A percentile compares a stretch with the other conserved stretches of the same genome.
Conservation (phyloP, 2,329 filamentous ascomycete genomes). For the Penicillium sp. region DNA sequence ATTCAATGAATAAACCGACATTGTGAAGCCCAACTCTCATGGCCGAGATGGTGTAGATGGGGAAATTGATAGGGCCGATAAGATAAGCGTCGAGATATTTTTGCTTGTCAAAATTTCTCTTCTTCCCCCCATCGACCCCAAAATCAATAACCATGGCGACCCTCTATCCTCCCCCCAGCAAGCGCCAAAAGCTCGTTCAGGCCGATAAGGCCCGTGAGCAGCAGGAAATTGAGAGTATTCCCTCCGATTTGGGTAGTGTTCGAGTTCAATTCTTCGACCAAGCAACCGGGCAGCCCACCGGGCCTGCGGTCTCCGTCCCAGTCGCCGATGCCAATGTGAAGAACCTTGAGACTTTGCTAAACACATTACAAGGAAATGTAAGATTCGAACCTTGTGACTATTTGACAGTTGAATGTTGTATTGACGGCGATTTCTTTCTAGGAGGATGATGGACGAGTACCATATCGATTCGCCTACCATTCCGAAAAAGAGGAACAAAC, state of each 20-base stretch:
- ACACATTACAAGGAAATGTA: conserved; percentile 77
- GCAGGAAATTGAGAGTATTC: conserved; percentile 68
- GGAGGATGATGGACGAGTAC: conserved; percentile 62
- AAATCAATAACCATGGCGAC: conserved; percentile 65
- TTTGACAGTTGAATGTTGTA: conserved; percentile 7
- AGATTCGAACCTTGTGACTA: conserved; percentile 20
- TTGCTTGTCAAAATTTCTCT: conserved; percentile 18
- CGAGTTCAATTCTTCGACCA: conserved; percentile 87
- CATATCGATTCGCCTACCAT: conserved; percentile 65
- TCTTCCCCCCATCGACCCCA: conserved; percentile 14
- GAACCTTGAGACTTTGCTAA: conserved; percentile 83
- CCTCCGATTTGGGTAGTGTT: conserved; percentile 71
- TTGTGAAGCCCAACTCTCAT: conserved; percentile 2
- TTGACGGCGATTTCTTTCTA: conserved; percentile 24
- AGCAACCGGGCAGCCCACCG: conserved; percentile 67
- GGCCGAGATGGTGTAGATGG: conserved; percentile 1
- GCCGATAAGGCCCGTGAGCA: conserved; percentile 71
- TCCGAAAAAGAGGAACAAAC: conserved; percentile 40
- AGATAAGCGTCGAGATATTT: conserved; percentile 20
- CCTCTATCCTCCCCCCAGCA: conserved; percentile 77
- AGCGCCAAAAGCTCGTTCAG: conserved; percentile 76
- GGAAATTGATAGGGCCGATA: conserved; percentile 18
- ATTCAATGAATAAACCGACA: conserved; percentile 15
- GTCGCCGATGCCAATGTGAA: conserved; percentile 83
- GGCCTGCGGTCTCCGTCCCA: conserved; percentile 70